Evolutionary conservation across 345 rosid species (phyloP), one percentile per base, ranked within the genome.

Genomic region (Euphorbia lathyris): DNA sequence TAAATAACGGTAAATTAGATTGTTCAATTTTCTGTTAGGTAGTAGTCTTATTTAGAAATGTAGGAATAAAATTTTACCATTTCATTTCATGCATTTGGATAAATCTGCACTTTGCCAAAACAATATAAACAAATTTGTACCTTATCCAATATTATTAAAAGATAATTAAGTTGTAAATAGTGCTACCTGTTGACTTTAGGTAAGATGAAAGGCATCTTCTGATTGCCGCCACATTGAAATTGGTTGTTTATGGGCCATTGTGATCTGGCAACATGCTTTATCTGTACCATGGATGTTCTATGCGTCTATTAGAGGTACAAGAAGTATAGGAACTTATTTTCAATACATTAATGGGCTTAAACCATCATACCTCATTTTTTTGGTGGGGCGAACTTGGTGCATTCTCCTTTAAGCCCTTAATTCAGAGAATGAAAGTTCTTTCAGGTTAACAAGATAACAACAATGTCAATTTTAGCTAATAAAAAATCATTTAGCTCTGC

Each of bases 351-450:
- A 2, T 63, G 65, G n/a, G 23, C 42, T 63, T 7, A 5, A 65
- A 26, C 9, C 29, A 38, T 11, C 40, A 40, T 74, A 81, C 89
- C 89, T 83, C 71, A 29, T 61, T 56, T 64, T 66, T 67, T 14
- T 63, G 63, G 47, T 25, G 72, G 69, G 66, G 22, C 25, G 63
- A 56, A 7, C 32, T 57, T 45, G 77, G 80, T 25, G 75, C 53
- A 12, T 86, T 86, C 86, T 83, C 83, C 70, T 82, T 78, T 47
- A 51, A 64, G 60, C 58, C 82, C 86, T 83, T 68, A 51, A 74
- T 50, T 63, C 65, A 76, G 58, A 61, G 65, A 52, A 59, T 29
- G 38, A 32, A 71, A 68, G 40, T 53, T 64, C 25, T 70, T 19
- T 10, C 38, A 5, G 50, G 50, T 67, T 57, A 68, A 45, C 61